A percentile compares a stretch with the other conserved stretches of the same genome.
These are phyloP conservation scores for Suhomyces panamericanus DNA, from an alignment of 1,139 yeast species.

Conservation along the genomic window DNA sequence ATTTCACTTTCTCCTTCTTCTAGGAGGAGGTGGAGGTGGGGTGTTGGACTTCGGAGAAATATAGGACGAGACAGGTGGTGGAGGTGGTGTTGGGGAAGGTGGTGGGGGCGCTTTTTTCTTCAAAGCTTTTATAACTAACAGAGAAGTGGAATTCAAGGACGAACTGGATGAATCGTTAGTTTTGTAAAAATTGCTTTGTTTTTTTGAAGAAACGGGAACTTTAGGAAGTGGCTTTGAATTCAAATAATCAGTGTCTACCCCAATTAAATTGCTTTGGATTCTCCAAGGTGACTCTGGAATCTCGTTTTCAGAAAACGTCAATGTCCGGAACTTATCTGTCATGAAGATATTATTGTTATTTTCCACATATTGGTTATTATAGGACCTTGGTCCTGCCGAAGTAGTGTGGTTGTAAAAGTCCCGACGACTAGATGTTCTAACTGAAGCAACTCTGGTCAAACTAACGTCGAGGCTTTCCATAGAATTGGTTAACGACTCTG, in stretches of 20 bases:
- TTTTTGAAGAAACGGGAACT: conserved; percentile 15
- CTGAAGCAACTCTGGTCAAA: conserved; percentile 40
- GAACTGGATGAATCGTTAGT: conserved; percentile 15
- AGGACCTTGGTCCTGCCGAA: conserved; percentile 26
- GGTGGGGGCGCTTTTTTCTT: conserved; percentile 46
- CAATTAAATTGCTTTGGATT: conserved; percentile 21
- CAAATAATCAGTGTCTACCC: conserved; percentile 39
- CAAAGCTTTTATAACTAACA: conserved; percentile 31
- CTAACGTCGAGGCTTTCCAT: conserved; percentile 21
- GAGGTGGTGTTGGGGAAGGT: conserved; percentile 21
- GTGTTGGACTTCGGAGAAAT: conserved; percentile 3
- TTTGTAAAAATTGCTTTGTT: conserved; percentile 7
- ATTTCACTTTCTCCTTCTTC: conserved; percentile 13
- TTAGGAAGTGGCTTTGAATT: conserved; percentile 18
- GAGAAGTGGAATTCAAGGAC: conserved; percentile 22
- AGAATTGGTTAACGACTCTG: conserved; percentile 1
- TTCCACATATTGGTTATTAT: conserved; percentile 11
- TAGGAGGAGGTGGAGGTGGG: conserved; percentile 21
- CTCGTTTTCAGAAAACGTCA: conserved; percentile 3
- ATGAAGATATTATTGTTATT: conserved; percentile 23
- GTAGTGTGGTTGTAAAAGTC: conserved; percentile 43
- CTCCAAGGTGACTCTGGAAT: conserved; percentile 2
- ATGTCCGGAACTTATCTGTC: conserved; percentile 5
- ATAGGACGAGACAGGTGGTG: neutral
- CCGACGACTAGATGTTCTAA: conserved; percentile 34